phyloP scores from a whole-genome alignment of 164 flowering plant genomes.

The Kingdonia uniflora region DNA sequence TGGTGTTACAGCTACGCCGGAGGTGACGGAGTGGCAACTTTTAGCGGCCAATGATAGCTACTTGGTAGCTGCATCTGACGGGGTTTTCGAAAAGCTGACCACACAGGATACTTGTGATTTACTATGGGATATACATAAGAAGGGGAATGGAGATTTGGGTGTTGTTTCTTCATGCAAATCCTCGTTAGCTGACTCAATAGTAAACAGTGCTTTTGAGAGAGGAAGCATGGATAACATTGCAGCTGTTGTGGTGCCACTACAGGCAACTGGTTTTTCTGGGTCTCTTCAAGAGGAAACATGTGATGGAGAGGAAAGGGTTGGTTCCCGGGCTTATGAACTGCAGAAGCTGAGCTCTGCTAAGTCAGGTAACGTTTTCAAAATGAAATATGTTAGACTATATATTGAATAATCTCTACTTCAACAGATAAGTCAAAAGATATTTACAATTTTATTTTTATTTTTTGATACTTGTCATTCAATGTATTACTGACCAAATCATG shows the following conservation, averaged over 20 bases:
- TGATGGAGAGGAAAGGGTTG: conserved; percentile 19
- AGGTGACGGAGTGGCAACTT: conserved; percentile 86
- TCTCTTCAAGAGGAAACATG: conserved; percentile 17
- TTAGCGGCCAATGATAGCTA: conserved; percentile 63
- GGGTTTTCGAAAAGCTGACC: conserved; percentile 73
- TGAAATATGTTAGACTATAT: no score
- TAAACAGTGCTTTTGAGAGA: conserved; percentile 59
- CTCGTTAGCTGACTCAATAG: conserved; percentile 79
- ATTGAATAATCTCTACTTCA: not conserved
- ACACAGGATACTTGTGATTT: conserved; percentile 85
- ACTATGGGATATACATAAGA: conserved; percentile 46
- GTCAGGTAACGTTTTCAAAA: conserved; percentile 38
- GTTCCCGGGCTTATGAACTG: conserved; percentile 16
- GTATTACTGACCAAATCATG: not conserved
- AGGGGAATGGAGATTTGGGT: conserved; percentile 18
- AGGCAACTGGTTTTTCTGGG: conserved; percentile 18
- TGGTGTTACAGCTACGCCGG: conserved; percentile 89
- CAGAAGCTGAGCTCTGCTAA: conserved; percentile 17
- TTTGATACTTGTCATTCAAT: not conserved
- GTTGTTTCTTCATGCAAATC: conserved; percentile 36
- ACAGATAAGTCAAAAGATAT: not conserved
- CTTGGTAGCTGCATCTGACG: conserved; percentile 92
- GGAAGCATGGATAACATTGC: conserved; percentile 96
- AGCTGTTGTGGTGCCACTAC: conserved; percentile 70
- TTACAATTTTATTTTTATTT: not conserved